Conservation (phyloP, 2,329 filamentous ascomycete genomes). For the Monosporascus sp. region DNA sequence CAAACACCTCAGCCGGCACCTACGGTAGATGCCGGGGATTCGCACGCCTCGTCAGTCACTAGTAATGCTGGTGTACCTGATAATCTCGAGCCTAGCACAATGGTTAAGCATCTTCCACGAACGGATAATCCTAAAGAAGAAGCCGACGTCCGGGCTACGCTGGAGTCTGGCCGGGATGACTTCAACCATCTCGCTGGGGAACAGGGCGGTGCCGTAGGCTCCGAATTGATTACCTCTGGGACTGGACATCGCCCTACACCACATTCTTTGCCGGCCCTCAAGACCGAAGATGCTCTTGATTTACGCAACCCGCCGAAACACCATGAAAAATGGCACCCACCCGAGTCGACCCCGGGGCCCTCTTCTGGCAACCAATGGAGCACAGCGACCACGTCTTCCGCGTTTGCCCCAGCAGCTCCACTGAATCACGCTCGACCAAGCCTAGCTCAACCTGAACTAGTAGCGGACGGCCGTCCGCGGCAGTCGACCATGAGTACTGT, state of each 20-base stretch:
- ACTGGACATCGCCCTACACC: slow-evolving; percentile 14
- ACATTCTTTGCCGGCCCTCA: slow-evolving; percentile 17
- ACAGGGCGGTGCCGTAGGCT: slow-evolving; percentile 15
- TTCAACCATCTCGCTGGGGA: slow-evolving; percentile 14
- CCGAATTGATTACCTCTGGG: slow-evolving; percentile 13
- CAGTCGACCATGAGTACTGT: slow-evolving; percentile 42
- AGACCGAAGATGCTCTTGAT: slow-evolving; percentile 13
- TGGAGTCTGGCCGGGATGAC: slow-evolving; percentile 1
- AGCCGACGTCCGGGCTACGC: slow-evolving; percentile 3
- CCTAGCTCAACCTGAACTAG: slow-evolving; percentile 28
- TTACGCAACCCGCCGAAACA: slow-evolving; percentile 1
- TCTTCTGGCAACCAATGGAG: slow-evolving; percentile 9
- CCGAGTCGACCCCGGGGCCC: background rate
- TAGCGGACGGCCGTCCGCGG: slow-evolving; percentile 30
- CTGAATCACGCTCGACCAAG: slow-evolving; percentile 36
- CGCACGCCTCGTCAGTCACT: slow-evolving; percentile 10
- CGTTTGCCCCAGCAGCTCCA: slow-evolving; percentile 38
- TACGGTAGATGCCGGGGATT: slow-evolving; percentile 9
- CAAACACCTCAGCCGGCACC: slow-evolving; percentile 6
- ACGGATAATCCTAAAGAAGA: slow-evolving; percentile 5
- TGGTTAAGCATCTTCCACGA: slow-evolving; percentile 14
- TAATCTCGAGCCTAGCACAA: slow-evolving; percentile 15
- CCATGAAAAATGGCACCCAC: background rate
- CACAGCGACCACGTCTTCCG: slow-evolving; percentile 14
- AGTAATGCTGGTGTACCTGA: slow-evolving; percentile 11